A percentile compares a stretch with the other conserved stretches of the same genome.
Evolutionary conservation across 176 grass and related monocot genomes (phyloP).

Genomic region (Avena insularis): DNA sequence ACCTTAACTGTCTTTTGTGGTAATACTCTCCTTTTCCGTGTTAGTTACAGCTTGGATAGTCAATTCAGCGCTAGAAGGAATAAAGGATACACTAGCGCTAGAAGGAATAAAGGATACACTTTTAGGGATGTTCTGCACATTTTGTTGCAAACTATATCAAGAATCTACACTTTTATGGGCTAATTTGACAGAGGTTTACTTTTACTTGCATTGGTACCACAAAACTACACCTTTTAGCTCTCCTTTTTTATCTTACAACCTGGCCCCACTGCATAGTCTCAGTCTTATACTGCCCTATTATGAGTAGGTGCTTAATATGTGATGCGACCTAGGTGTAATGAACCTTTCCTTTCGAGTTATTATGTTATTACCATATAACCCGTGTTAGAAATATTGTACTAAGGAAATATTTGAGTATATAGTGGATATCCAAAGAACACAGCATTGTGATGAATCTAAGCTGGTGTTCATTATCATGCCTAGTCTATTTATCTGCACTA

Average conservation of each 20-base stretch:
- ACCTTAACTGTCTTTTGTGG: background rate
- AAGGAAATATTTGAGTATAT: background rate
- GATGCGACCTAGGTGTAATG: background rate
- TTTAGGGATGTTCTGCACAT: slow-evolving; percentile 2
- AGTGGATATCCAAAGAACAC: background rate
- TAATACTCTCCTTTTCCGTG: background rate
- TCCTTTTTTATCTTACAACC: background rate
- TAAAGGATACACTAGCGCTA: background rate
- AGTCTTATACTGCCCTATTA: background rate
- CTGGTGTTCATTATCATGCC: background rate
- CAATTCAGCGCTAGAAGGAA: background rate
- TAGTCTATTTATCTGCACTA: background rate
- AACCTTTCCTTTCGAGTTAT: no score
- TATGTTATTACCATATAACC: background rate
- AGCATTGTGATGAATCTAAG: background rate
- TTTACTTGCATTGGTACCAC: background rate
- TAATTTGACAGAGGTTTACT: background rate
- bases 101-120: background rate
- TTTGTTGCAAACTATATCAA: background rate
- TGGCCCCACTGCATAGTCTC: background rate
- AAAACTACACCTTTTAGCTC: background rate
- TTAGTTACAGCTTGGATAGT: slow-evolving; percentile 19
- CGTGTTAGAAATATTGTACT: background rate
- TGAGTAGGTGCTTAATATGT: background rate
- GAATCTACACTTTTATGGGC: background rate